These are phyloP conservation scores for Dendrobium chrysotoxum DNA, from an alignment of 106 monocot genomes.

Conservation along the genomic window DNA sequence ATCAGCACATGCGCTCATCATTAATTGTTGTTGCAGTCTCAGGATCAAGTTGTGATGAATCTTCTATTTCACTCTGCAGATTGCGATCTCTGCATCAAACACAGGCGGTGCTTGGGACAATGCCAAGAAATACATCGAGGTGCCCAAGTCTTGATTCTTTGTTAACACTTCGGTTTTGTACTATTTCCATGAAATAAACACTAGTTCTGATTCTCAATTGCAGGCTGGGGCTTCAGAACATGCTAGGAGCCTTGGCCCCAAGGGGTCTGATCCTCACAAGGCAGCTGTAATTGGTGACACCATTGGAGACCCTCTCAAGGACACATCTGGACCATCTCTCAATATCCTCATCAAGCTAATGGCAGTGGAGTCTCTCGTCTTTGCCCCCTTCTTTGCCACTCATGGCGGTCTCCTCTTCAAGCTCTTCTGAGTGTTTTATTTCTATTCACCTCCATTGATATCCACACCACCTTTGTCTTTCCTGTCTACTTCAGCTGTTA, in stretches of 20 bases:
- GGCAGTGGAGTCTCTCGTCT: conserved; percentile 93
- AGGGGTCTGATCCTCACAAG: conserved; percentile 89
- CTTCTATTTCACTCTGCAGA: conserved; percentile 18
- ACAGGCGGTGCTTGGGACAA: conserved; percentile 87
- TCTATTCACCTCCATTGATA: too few species aligned
- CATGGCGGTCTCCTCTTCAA: conserved; percentile 91
- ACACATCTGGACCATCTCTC: conserved; percentile 89
- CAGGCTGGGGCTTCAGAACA: conserved; percentile 91
- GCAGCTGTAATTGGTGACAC: conserved; percentile 95
- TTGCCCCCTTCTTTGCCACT: conserved; percentile 87
- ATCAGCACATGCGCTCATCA: too few species aligned
- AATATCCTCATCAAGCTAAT: conserved; percentile 99
- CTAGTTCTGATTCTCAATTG: not conserved
- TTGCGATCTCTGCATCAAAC: conserved; percentile 81
- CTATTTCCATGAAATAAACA: not conserved
- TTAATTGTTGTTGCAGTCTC: not conserved
- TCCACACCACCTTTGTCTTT: not conserved
- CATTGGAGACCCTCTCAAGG: conserved; percentile 95
- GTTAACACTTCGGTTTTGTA: too few species aligned
- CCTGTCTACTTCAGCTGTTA: not conserved
- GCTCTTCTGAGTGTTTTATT: conserved; percentile 21
- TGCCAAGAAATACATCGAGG: conserved; percentile 89
- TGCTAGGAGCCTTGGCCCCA: conserved; percentile 67
- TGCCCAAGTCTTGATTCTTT: not conserved
- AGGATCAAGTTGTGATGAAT: not conserved